These are phyloP conservation scores for Angomonas deanei DNA, from an alignment of 208 protist genomes.

Conservation along the genomic window DNA sequence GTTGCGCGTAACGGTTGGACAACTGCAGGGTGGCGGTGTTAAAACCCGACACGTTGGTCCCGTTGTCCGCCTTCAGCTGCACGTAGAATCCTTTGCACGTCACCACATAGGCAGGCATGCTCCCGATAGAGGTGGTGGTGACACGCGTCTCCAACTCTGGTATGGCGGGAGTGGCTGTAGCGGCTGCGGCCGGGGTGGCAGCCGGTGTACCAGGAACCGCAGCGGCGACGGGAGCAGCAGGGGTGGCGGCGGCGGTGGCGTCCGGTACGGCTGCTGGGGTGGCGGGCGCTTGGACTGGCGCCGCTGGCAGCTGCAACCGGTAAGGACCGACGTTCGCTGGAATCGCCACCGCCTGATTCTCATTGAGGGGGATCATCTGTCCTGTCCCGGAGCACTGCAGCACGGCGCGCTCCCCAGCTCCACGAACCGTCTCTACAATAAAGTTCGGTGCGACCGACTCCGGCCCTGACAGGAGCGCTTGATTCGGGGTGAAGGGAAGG, in stretches of 20 bases:
- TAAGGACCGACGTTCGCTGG: constrained; percentile 42
- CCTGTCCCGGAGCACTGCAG: constrained; percentile 53
- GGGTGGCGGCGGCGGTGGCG: background rate
- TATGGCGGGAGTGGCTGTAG: constrained; percentile 1
- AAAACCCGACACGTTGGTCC: constrained; percentile 34
- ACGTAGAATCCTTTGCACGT: constrained; percentile 36
- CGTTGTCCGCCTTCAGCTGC: constrained; percentile 51
- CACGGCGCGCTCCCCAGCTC: constrained; percentile 17
- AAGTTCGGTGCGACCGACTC: constrained; percentile 16
- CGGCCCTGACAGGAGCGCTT: background rate
- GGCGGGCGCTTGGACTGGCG: background rate
- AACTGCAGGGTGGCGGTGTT: constrained; percentile 34
- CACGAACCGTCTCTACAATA: constrained; percentile 41
- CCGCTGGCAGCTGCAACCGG: constrained; percentile 46
- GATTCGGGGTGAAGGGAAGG: background rate
- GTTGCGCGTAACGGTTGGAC: constrained; percentile 37
- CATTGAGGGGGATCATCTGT: constrained; percentile 32
- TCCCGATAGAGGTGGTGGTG: constrained; percentile 6
- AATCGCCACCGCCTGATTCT: constrained; percentile 30
- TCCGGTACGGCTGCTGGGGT: background rate
- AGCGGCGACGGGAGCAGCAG: background rate
- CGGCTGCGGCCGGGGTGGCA: background rate
- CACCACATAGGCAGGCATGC: constrained; percentile 37
- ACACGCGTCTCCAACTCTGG: constrained; percentile 59
- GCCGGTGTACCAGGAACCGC: background rate